Conservation (phyloP, 129 eudicot species). For the Flaveria linearis region DNA sequence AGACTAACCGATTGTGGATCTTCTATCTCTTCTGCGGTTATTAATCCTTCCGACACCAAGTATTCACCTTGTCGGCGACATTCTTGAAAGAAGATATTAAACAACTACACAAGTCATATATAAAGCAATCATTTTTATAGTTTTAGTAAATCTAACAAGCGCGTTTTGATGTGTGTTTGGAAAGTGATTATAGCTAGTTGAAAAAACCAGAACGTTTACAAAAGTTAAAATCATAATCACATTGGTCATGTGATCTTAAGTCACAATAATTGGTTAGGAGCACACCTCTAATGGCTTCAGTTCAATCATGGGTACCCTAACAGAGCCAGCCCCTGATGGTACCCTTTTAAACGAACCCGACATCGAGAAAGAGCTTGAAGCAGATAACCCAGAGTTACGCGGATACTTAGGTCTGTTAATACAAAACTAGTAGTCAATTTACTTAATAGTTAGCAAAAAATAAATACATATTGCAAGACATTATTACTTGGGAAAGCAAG, state of each 20-base stretch:
- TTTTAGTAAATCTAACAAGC: not conserved
- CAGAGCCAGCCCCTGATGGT: constrained; percentile 55
- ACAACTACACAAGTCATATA: constrained; percentile 46
- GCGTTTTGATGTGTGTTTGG: not conserved
- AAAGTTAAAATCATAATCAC: not conserved
- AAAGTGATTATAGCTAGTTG: not conserved
- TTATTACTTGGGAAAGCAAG: constrained; percentile 83
- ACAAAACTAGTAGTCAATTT: constrained; percentile 7
- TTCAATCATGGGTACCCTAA: constrained; percentile 66
- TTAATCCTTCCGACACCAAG: constrained; percentile 65
- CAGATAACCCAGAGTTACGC: constrained; percentile 44
- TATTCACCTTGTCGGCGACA: constrained; percentile 59
- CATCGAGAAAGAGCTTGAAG: constrained; percentile 52
- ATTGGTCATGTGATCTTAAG: not conserved
- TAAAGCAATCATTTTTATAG: not conserved
- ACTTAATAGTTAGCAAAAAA: not conserved
- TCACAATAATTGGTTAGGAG: not conserved
- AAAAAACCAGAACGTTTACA: not conserved
- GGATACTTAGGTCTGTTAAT: constrained; percentile 61
- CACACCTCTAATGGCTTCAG: constrained; percentile 85
- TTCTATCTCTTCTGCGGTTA: constrained; percentile 68
- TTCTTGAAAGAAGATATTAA: constrained; percentile 61
- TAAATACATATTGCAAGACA: not conserved
- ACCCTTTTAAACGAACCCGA: constrained; percentile 48
- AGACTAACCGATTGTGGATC: constrained; percentile 68